Conservation (phyloP, 139 green algal species). For the Chlamydomonas schloesseri region DNA sequence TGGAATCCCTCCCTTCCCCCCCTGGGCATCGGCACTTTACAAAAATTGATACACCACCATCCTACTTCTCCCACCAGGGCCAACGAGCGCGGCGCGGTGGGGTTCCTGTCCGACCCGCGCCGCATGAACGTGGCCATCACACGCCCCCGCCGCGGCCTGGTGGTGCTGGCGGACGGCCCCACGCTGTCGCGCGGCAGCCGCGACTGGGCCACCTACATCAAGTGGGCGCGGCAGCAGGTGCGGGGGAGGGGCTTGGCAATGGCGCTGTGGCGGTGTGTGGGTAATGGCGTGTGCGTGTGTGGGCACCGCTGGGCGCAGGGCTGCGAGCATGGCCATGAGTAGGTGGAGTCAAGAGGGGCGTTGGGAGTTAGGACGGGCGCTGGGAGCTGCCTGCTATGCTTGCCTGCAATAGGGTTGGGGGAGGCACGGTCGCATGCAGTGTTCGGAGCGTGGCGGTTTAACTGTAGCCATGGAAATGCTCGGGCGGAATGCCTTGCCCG, state of each 20-base stretch:
- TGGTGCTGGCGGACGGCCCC: slow-evolving; percentile 52
- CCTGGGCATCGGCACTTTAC: too few species aligned
- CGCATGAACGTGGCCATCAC: slow-evolving; percentile 95
- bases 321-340: too few species aligned
- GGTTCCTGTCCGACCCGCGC: slow-evolving; percentile 88
- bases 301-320: not conserved
- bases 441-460: too few species aligned
- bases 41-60: not conserved
- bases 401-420: too few species aligned
- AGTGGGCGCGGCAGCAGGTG: slow-evolving; percentile 33
- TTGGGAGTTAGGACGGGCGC: too few species aligned
- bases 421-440: too few species aligned
- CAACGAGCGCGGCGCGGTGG: slow-evolving; percentile 72
- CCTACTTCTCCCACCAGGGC: not conserved
- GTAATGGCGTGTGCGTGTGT: not conserved
- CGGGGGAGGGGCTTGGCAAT: not conserved
- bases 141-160: slow-evolving; percentile 67
- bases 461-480: too few species aligned
- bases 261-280: too few species aligned
- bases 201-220: slow-evolving; percentile 45
- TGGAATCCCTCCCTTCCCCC: too few species aligned
- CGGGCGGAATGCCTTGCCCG: too few species aligned
- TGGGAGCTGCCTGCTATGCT: too few species aligned
- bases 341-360: not conserved
- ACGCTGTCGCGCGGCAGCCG: slow-evolving; percentile 41